Evolutionary conservation across 2,329 filamentous ascomycete genomes (phyloP).

Genomic region (Coleophoma eucalyptorum): DNA sequence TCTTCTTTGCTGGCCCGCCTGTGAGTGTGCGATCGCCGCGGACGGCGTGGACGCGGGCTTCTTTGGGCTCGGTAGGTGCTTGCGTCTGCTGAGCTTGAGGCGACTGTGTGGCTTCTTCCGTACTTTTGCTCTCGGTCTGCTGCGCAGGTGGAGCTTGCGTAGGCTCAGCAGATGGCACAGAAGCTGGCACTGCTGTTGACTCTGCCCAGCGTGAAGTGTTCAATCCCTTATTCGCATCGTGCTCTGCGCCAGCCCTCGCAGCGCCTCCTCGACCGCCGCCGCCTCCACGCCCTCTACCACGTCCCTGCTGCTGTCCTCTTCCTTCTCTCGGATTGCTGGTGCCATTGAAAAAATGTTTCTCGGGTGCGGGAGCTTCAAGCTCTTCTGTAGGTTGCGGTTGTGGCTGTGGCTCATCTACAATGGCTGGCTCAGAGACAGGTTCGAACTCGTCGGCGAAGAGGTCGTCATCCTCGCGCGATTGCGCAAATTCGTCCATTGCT

Average conservation of each 20-base stretch:
- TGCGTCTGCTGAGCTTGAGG: slow-evolving; percentile 6
- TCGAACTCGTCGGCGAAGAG: slow-evolving; percentile 30
- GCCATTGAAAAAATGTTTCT: not conserved
- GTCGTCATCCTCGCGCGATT: slow-evolving; percentile 27
- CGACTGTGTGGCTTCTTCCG: slow-evolving; percentile 1
- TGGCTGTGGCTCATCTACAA: slow-evolving; percentile 11
- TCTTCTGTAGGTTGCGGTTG: not conserved
- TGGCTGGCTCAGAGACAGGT: slow-evolving; percentile 15
- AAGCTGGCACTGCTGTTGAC: slow-evolving; percentile 11
- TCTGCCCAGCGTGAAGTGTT: slow-evolving; percentile 4
- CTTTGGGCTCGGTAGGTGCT: slow-evolving; percentile 2
- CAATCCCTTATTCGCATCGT: slow-evolving; percentile 7
- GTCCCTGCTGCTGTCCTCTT: slow-evolving; percentile 4
- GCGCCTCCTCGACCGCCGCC: slow-evolving; percentile 9
- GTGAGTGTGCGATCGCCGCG: slow-evolving; percentile 50
- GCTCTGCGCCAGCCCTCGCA: slow-evolving; percentile 7
- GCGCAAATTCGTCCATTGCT: slow-evolving; percentile 28
- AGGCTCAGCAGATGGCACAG: not conserved
- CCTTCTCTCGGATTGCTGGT: not conserved
- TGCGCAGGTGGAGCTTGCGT: slow-evolving; percentile 1
- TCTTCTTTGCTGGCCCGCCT: slow-evolving; percentile 49
- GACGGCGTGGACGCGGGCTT: slow-evolving; percentile 35
- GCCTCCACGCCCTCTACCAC: slow-evolving; percentile 9
- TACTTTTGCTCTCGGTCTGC: not conserved
- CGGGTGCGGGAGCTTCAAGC: not conserved